phyloP scores from a whole-genome alignment of 805 yeast genomes.

The Zygoascus ofunaensis region DNA sequence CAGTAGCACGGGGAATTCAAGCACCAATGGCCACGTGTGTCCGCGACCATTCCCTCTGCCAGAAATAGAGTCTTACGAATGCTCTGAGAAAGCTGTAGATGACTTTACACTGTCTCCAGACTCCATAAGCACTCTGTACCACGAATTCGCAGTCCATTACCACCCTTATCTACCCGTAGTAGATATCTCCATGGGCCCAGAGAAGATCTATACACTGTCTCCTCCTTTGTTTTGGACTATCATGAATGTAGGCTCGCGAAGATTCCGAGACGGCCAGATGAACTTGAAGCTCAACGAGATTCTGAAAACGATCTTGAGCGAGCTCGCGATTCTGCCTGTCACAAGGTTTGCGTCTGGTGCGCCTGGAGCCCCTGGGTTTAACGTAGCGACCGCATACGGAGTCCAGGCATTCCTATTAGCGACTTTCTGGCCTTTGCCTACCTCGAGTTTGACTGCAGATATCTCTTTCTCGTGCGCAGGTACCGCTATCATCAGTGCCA shows the following conservation, averaged over 20 bases:
- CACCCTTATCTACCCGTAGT: slow-evolving; percentile 86
- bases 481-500: slow-evolving; percentile 85
- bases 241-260: slow-evolving; percentile 71
- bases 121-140: slow-evolving; percentile 52
- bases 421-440: slow-evolving; percentile 93
- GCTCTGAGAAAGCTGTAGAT: slow-evolving; percentile 57
- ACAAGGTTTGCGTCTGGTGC: slow-evolving; percentile 50
- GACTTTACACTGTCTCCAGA: slow-evolving; percentile 52
- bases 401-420: slow-evolving; percentile 87
- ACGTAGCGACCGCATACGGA: slow-evolving; percentile 84
- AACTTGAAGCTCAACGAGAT: slow-evolving; percentile 56
- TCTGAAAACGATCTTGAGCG: slow-evolving; percentile 71
- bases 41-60: background rate
- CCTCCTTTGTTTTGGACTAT: slow-evolving; percentile 93
- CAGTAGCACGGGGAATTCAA: background rate
- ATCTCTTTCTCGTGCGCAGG: slow-evolving; percentile 95
- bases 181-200: slow-evolving; percentile 75
- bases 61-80: slow-evolving; percentile 9
- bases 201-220: slow-evolving; percentile 63
- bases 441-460: slow-evolving; percentile 90
- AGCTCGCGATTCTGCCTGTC: slow-evolving; percentile 82
- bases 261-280: slow-evolving; percentile 39
- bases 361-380: slow-evolving; percentile 54
- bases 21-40: background rate
- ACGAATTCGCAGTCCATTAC: slow-evolving; percentile 65